Conservation (phyloP, 2,329 filamentous ascomycete species). For the Diaporthe sp. region DNA sequence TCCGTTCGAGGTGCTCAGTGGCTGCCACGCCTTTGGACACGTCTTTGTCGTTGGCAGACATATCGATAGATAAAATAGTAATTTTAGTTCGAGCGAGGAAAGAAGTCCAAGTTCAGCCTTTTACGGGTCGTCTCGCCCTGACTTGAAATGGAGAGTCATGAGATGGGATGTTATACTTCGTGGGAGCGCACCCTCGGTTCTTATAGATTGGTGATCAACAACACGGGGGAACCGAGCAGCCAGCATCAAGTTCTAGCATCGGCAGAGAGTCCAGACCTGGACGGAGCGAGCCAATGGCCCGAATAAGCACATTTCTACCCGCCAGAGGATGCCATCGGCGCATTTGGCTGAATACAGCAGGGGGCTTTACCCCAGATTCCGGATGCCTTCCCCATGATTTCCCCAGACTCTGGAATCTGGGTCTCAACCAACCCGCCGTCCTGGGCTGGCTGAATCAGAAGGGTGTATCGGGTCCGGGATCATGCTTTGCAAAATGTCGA, state of each 20-base stretch:
- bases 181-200: not conserved
- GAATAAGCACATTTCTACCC: not conserved
- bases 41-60: not conserved
- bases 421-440: not conserved
- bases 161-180: not conserved
- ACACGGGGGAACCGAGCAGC: no score
- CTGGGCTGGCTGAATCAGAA: not conserved
- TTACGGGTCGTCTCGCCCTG: not conserved
- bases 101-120: not conserved
- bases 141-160: not conserved
- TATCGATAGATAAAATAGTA: not conserved
- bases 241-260: not conserved
- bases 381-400: conserved; percentile 1
- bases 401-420: not conserved
- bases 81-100: not conserved
- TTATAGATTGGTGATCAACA: not conserved
- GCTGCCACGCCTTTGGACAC: not conserved
- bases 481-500: not conserved
- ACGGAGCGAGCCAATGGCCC: not conserved
- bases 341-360: not conserved
- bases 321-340: not conserved
- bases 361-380: not conserved
- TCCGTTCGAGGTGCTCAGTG: not conserved
- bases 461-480: conserved; percentile 1
- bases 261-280: not conserved